A percentile compares a stretch with the other conserved stretches of the same genome.
Evolutionary conservation across 495 filamentous ascomycete genomes (phyloP).

Genomic region (Trypethelium eluteriae): DNA sequence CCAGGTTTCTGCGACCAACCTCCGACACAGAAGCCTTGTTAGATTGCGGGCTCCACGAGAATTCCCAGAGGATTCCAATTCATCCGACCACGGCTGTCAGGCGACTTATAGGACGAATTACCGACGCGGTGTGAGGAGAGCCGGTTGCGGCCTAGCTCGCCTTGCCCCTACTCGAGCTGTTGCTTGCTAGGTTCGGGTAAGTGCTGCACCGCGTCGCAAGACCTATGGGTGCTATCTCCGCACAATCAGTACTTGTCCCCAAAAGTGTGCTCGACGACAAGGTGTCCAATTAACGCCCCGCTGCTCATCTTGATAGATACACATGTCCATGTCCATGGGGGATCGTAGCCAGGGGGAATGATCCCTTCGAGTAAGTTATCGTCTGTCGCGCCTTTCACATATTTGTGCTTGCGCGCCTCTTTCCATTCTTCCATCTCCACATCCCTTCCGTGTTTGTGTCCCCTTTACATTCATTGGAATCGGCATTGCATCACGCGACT

Average conservation of each 20-base stretch:
- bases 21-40: neutral
- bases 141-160: neutral
- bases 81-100: neutral
- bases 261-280: neutral
- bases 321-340: neutral
- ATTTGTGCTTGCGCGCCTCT: neutral
- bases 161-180: neutral
- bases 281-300: conserved; percentile 6
- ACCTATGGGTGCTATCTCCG: neutral
- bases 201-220: neutral
- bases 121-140: neutral
- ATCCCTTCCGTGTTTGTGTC: neutral
- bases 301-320: conserved; percentile 7
- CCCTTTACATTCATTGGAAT: neutral
- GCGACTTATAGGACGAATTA: neutral
- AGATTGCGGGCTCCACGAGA: neutral
- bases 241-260: no score
- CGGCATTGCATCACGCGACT: neutral
- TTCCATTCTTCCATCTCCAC: neutral
- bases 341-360: neutral
- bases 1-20: neutral
- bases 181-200: neutral
- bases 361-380: neutral
- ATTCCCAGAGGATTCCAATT: neutral
- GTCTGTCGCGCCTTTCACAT: conserved; percentile 11